phyloP scores from a whole-genome alignment of 208 protist species.

The Strigomonas culicis region DNA sequence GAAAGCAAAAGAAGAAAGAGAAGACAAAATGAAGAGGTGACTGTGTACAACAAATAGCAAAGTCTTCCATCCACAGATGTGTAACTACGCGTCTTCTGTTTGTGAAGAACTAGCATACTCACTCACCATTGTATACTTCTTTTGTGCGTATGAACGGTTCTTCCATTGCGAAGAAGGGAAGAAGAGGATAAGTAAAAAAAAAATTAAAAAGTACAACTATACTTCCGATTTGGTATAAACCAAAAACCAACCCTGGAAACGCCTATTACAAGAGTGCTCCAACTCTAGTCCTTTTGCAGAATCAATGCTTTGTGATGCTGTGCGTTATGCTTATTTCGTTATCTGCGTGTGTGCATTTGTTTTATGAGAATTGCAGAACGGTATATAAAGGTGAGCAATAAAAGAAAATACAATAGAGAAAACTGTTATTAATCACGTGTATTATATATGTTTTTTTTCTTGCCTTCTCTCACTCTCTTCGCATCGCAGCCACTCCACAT shows the following conservation, averaged over 20 bases:
- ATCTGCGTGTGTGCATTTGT: not conserved
- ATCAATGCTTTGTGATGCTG: too few species aligned
- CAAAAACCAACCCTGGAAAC: not conserved
- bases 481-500: not conserved
- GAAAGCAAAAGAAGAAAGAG: not conserved
- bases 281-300: too few species aligned
- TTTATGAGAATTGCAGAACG: constrained; percentile 10
- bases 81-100: too few species aligned
- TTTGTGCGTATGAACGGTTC: too few species aligned
- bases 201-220: too few species aligned
- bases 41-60: not conserved
- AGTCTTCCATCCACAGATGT: not conserved
- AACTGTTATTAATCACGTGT: not conserved
- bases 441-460: not conserved
- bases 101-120: too few species aligned
- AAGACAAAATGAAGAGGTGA: not conserved
- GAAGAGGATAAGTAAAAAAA: too few species aligned
- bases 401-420: not conserved
- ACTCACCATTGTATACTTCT: too few species aligned
- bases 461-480: not conserved
- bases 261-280: too few species aligned
- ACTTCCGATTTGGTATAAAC: not conserved
- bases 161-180: too few species aligned
- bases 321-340: not conserved
- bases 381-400: not conserved